Evolutionary conservation across 108 stramenopile genomes (phyloP), one percentile per base, ranked within the genome.

Genomic region (Pelagomonas calceolata): DNA sequence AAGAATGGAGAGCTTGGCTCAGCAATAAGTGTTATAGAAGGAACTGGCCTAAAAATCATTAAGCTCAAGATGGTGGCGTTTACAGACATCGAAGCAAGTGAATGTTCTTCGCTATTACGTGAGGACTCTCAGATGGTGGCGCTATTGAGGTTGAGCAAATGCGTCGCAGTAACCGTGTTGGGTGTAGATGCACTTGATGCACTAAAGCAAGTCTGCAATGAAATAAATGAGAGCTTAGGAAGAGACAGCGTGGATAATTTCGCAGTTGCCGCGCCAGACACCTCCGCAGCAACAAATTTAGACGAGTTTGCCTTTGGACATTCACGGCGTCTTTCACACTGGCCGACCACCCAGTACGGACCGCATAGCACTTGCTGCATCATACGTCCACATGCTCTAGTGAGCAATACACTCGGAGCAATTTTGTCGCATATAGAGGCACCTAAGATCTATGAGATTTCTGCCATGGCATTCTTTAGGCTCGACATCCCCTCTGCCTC

Each of bases 321-420:
- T 34, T 77, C 77, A 44, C 73, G 78, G 64, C 30, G 4, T 30
- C 66, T 45, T 44, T 0, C 44, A 30, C 70, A 46, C 1, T 36
- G 32, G 32, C 72, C 78, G 26, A 86, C 89, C 21, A 88, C 89
- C 0, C 87, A 85, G 5, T 82, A 86, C 26, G 86, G 89, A 66
- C 5, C 9, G 5, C 79, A 83, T 74, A 88, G 87, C 72, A 86
- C 89, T 3, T 85, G 84, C 66, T 87, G 86, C 67, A 76, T 91
- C 39, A 79, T 92, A 30, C 83, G 82, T 69, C 90, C 90, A 18
- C 91, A 91, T 70, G 85, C 83, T 9, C 76, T 92, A 36, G 85
- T 78, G 66, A 80, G 82, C 0, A 74, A 80, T 32, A 4, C 67
- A 18, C 68, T 75, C 9, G 90, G 90, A 30, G 36, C 64, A 36